Evolutionary conservation across 352 stramenopile species (phyloP), one percentile per base, ranked within the genome.

Genomic region (Pythium coloratum): DNA sequence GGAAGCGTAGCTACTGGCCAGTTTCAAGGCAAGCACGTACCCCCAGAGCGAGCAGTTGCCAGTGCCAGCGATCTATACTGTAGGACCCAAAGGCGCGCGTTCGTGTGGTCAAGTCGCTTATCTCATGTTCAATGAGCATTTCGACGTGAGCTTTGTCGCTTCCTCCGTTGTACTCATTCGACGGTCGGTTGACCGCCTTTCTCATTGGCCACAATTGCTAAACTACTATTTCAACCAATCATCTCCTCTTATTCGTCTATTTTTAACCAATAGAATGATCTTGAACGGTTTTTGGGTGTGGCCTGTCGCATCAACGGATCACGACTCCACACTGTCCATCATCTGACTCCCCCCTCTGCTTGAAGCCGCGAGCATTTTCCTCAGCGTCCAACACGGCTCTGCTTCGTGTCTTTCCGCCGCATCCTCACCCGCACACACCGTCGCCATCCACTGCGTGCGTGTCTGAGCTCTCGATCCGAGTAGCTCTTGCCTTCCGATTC

Each of bases 391-490:
- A 0, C 46, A 9, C 46, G 46, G n/a, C 46, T 28, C 46, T 6
- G 46, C 32, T 30, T 53, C 46, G 46, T 53, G 46, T 53, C 46
- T 53, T 53, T 53, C 46, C 20, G n/a, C 46, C 46, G 46, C 46
- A n/a, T n/a, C 18, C 14, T n/a, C 46, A n/a, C 46, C 13, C 7
- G 12, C n/a, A n/a, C 46, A 32, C 46, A n/a, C 46, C 24, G 24
- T 24, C 50, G 8, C 30, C 53, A 28, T 30, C 32, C 26, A 59
- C 18, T 18, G 53, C 33, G 20, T 47, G 58, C 58, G 42, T 55
- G 46, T 57, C 58, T 64, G 44, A 46, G 10, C 46, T 59, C 7
- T 30, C 30, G 4, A 28, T 42, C 33, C 54, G 10, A 3, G 51
- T 42, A 26, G 16, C 46, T 30, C 54, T 7, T 33, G 16, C 54